Conservation (phyloP, 2,329 filamentous ascomycete species). For the Nemania bipapillata region DNA sequence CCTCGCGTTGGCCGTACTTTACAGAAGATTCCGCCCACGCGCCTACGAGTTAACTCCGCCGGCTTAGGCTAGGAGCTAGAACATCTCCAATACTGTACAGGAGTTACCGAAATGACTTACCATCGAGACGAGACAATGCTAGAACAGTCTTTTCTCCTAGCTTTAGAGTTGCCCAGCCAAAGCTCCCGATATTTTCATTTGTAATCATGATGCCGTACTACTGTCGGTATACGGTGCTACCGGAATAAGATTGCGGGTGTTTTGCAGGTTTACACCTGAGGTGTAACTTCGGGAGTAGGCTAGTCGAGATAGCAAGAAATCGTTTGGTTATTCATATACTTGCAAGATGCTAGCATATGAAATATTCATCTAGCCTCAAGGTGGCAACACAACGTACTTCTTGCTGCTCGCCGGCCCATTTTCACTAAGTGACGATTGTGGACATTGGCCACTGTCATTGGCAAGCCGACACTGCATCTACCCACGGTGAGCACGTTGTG, state of each 20-base stretch:
- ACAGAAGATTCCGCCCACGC: slow-evolving; percentile 42
- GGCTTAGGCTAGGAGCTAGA: slow-evolving; percentile 39
- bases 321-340: too few relatives aligned
- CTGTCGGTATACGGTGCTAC: slow-evolving; percentile 48
- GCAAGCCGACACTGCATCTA: slow-evolving; percentile 29
- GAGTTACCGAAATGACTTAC: slow-evolving; percentile 30
- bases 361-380: too few relatives aligned
- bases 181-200: slow-evolving; percentile 32
- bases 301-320: too few relatives aligned
- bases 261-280: too few relatives aligned
- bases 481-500: slow-evolving; percentile 25
- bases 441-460: slow-evolving; percentile 12
- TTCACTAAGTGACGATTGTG: slow-evolving; percentile 11
- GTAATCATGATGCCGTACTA: slow-evolving; percentile 42
- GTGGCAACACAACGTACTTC: too few relatives aligned
- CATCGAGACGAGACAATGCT: slow-evolving; percentile 30
- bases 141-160: slow-evolving; percentile 26
- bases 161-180: slow-evolving; percentile 41
- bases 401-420: slow-evolving; percentile 11
- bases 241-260: slow-evolving; percentile 17
- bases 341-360: too few relatives aligned
- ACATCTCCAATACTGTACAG: slow-evolving; percentile 26
- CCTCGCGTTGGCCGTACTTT: slow-evolving; percentile 45
- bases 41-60: slow-evolving; percentile 39
- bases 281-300: too few relatives aligned